Percentiles rank a stretch among this genome's conserved stretches.
Evolutionary conservation across 805 yeast species (phyloP).

Genomic region (Saturnispora hagleri): DNA sequence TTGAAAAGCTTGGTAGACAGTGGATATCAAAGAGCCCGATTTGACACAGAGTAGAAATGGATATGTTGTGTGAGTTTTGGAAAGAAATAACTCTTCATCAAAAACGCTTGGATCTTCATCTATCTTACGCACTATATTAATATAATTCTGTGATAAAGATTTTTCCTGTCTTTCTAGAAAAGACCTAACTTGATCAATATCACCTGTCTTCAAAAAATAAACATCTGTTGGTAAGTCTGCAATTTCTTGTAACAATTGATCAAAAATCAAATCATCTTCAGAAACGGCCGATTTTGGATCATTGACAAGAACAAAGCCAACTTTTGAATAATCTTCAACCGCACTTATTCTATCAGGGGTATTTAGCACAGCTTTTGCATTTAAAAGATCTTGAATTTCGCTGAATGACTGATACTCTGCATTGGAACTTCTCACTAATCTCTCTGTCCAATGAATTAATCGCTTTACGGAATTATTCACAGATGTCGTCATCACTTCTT

Average conservation of each 20-base stretch:
- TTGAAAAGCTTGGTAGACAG: slow-evolving; percentile 50
- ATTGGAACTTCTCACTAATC: slow-evolving; percentile 7
- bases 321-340: slow-evolving; percentile 30
- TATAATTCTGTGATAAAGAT: slow-evolving; percentile 32
- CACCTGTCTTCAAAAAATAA: slow-evolving; percentile 43
- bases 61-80: slow-evolving; percentile 45
- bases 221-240: slow-evolving; percentile 49
- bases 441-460: slow-evolving; percentile 39
- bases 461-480: slow-evolving; percentile 20
- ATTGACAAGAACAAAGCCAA: slow-evolving; percentile 46
- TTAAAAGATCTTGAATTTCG: slow-evolving; percentile 8
- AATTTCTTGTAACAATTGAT: slow-evolving; percentile 50
- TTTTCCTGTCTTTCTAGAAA: slow-evolving; percentile 34
- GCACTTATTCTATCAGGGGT: slow-evolving; percentile 16
- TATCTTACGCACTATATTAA: slow-evolving; percentile 31
- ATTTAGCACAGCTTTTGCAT: background rate
- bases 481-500: background rate
- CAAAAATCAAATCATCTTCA: slow-evolving; percentile 57
- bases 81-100: slow-evolving; percentile 37
- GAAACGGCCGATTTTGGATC: slow-evolving; percentile 40
- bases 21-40: slow-evolving; percentile 44
- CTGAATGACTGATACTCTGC: slow-evolving; percentile 4
- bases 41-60: slow-evolving; percentile 59
- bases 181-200: slow-evolving; percentile 29
- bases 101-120: slow-evolving; percentile 21